Evolutionary conservation across 345 rosid genomes (phyloP), one percentile per base, ranked within the genome.

Genomic region (Eucalyptus sp.): DNA sequence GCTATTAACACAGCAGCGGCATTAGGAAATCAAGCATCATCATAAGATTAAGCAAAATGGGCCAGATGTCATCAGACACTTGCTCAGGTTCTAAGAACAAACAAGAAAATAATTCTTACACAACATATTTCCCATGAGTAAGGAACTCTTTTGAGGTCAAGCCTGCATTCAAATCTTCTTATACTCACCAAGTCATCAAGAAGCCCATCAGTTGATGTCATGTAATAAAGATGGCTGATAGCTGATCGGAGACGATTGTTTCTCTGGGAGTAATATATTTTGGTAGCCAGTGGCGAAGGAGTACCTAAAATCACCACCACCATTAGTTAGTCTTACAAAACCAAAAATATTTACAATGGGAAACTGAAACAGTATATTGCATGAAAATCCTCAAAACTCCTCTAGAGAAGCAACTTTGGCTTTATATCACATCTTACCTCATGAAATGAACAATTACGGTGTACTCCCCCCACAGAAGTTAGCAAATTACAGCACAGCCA

Each of bases 241-340:
- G 87, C 79, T 33, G 76, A 88, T 50, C 89, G 89, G 41, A 88
- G 87, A 44, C 89, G 89, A 60, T 85, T 88, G 51, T 31, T 88
- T 85, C 89, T 56, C 87, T 88, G 89, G 43, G 87, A 88, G 43
- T 88, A 88, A 88, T 88, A 88, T 56, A 84, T 84, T 85, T 83
- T 88, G 41, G 80, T 83, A 88, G 89, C 89, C n/a, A 88, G 89
- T 18, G 87, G 89, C 62, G 18, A 52, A 29, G 89, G 89, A 88
- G 62, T 58, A 46, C 86, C 89, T 88, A 31, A 58, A 60, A 44
- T 24, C 29, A 44, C 54, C 85, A 20, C 64, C 13, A 86, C n/a
- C 10, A 56, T 56, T 56, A 56, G 48, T 86, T 31, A 86, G 87
- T 22, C 84, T 43, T 41, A 76, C 13, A 76, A 76, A 76, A 76